These are phyloP conservation scores for Toxicodendron radicans DNA, from an alignment of 345 rosid species.

Conservation along the genomic window DNA sequence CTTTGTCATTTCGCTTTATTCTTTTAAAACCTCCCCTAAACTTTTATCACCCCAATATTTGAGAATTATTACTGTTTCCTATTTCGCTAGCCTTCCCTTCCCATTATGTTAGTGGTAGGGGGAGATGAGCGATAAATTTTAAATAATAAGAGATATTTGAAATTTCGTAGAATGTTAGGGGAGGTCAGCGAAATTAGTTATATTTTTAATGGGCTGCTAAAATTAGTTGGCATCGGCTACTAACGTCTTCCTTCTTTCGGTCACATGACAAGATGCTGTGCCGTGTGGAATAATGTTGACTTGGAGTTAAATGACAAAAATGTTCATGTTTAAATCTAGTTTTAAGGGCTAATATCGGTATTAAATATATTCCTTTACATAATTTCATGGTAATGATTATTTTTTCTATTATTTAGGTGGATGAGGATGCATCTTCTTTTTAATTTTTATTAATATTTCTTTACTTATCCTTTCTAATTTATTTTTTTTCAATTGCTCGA, in stretches of 20 bases:
- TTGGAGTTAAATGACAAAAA: not conserved
- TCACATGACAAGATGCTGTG: not conserved
- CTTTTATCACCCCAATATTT: too few relatives aligned
- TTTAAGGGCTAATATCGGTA: not conserved
- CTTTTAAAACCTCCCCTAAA: too few relatives aligned
- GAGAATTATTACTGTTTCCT: too few relatives aligned
- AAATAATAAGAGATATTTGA: too few relatives aligned
- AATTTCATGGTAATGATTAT: not conserved
- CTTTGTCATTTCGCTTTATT: not conserved
- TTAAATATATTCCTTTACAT: too few relatives aligned
- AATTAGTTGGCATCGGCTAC: not conserved
- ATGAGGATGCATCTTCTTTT: not conserved
- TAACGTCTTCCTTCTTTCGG: not conserved
- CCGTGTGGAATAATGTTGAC: conserved; percentile 8
- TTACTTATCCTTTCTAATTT: not conserved
- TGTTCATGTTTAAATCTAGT: not conserved
- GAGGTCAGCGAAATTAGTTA: too few relatives aligned
- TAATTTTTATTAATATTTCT: too few relatives aligned
- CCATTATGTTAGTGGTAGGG: too few relatives aligned
- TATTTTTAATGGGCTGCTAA: too few relatives aligned
- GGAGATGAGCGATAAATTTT: too few relatives aligned
- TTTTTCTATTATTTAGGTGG: not conserved
- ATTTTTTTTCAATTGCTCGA: not conserved
- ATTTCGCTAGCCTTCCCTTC: too few relatives aligned
- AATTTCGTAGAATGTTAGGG: too few relatives aligned